phyloP scores from a whole-genome alignment of 2,329 filamentous ascomycete genomes.

The Epichloe scottii region DNA sequence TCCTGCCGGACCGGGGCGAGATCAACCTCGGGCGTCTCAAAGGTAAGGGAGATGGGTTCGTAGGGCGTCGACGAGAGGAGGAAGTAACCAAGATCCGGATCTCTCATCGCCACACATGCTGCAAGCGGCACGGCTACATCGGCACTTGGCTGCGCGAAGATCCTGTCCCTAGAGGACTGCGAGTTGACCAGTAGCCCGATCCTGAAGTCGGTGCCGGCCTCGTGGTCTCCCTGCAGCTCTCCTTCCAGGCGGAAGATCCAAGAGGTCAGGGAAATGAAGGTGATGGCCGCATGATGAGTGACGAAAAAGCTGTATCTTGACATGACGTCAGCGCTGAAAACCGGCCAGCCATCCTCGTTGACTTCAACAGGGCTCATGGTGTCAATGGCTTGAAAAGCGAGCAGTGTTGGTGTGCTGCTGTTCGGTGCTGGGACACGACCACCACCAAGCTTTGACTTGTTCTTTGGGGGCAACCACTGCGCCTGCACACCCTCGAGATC shows the following conservation, averaged over 20 bases:
- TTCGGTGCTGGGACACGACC: constrained; percentile 24
- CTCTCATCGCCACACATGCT: constrained; percentile 39
- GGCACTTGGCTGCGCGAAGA: constrained; percentile 40
- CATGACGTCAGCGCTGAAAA: constrained; percentile 47
- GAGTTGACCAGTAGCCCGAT: constrained; percentile 47
- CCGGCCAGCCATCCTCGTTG: constrained; percentile 45
- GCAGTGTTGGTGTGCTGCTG: constrained; percentile 32
- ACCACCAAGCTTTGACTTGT: constrained; percentile 30
- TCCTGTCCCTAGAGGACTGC: constrained; percentile 43
- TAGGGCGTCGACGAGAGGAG: constrained; percentile 46
- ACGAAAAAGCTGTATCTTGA: constrained; percentile 53
- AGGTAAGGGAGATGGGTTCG: constrained; percentile 44
- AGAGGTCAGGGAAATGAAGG: constrained; percentile 44
- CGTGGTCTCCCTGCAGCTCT: constrained; percentile 43
- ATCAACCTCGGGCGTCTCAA: constrained; percentile 45
- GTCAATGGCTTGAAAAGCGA: constrained; percentile 52
- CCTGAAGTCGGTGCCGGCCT: constrained; percentile 48
- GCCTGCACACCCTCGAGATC: constrained; percentile 51
- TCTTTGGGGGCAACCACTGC: constrained; percentile 50
- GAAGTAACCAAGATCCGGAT: constrained; percentile 53
- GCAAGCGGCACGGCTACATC: constrained; percentile 37
- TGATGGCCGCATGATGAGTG: constrained; percentile 48
- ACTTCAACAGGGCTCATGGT: constrained; percentile 43
- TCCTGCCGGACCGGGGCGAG: constrained; percentile 29
- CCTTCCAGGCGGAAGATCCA: constrained; percentile 54